Evolutionary conservation across 805 yeast genomes (phyloP).

Genomic region (Starmerella ratchasimensis): DNA sequence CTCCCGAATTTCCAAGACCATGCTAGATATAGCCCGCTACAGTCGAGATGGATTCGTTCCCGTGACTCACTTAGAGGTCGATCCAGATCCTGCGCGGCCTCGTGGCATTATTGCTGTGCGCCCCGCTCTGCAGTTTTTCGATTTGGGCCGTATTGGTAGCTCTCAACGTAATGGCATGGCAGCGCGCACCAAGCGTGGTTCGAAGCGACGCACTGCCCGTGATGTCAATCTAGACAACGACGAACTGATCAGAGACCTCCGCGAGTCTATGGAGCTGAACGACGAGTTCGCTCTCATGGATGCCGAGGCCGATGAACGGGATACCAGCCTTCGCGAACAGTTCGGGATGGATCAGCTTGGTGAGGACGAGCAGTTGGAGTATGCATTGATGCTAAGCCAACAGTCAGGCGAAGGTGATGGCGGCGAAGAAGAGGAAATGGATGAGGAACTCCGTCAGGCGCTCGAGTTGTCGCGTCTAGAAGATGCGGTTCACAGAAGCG

Average conservation of each 20-base stretch:
- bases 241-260: constrained; percentile 12
- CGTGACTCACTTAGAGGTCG: constrained; percentile 21
- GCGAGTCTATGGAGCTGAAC: constrained; percentile 20
- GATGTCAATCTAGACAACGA: not conserved
- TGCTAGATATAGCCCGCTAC: constrained; percentile 18
- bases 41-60: constrained; percentile 18
- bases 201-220: not conserved
- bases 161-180: not conserved
- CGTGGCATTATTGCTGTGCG: constrained; percentile 22
- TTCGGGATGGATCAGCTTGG: constrained; percentile 16
- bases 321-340: constrained; percentile 11
- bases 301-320: constrained; percentile 15
- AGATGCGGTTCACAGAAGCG: not conserved
- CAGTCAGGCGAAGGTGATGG: constrained; percentile 2
- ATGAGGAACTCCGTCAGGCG: constrained; percentile 21
- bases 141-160: constrained; percentile 16
- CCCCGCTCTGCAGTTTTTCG: constrained; percentile 23
- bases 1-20: constrained; percentile 21
- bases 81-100: constrained; percentile 22
- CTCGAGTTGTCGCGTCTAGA: constrained; percentile 17
- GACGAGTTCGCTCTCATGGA: constrained; percentile 19
- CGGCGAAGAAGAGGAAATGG: constrained; percentile 7
- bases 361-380: constrained; percentile 25
- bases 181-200: not conserved
- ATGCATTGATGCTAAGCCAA: constrained; percentile 25